Evolutionary conservation across 768 basidiomycete species (phyloP).

Genomic region (Tricholoma sp.): DNA sequence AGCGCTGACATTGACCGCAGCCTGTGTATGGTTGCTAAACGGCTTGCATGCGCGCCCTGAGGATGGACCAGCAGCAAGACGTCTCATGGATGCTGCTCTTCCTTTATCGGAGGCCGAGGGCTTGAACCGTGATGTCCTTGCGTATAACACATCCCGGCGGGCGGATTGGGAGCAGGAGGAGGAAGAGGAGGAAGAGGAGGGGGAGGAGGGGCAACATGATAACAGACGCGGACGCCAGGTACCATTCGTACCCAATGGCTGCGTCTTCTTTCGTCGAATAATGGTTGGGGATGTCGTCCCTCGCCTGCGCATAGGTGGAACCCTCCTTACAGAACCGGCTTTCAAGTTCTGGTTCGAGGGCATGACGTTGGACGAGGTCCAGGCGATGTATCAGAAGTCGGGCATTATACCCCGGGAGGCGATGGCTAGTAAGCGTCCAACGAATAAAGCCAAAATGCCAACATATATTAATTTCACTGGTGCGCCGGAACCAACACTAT

Average conservation of each 20-base stretch:
- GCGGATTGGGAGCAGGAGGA: neutral
- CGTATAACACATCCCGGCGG: constrained; percentile 1
- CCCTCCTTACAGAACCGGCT: neutral
- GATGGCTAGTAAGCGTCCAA: no score
- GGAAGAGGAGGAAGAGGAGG: constrained; percentile 1
- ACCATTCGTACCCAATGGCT: constrained; percentile 8
- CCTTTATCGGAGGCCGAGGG: constrained; percentile 4
- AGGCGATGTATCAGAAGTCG: no score
- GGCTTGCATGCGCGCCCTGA: constrained; percentile 14
- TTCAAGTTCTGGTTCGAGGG: neutral
- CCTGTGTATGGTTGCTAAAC: constrained; percentile 12
- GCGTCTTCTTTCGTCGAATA: constrained; percentile 8
- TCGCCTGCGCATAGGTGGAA: neutral
- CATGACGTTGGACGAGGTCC: neutral
- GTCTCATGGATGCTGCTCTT: constrained; percentile 10
- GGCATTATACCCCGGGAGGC: no score
- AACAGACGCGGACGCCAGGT: neutral
- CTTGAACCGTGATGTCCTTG: neutral
- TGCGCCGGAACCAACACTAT: neutral
- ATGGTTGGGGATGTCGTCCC: neutral
- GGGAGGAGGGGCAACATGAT: constrained; percentile 6
- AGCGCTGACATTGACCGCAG: constrained; percentile 8
- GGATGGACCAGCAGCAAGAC: constrained; percentile 6
- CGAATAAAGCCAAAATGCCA: neutral
- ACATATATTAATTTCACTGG: neutral